Evolutionary conservation across 2,329 filamentous ascomycete species (phyloP), one percentile per base, ranked within the genome.

Genomic region (Pseudodiploospora longispora): DNA sequence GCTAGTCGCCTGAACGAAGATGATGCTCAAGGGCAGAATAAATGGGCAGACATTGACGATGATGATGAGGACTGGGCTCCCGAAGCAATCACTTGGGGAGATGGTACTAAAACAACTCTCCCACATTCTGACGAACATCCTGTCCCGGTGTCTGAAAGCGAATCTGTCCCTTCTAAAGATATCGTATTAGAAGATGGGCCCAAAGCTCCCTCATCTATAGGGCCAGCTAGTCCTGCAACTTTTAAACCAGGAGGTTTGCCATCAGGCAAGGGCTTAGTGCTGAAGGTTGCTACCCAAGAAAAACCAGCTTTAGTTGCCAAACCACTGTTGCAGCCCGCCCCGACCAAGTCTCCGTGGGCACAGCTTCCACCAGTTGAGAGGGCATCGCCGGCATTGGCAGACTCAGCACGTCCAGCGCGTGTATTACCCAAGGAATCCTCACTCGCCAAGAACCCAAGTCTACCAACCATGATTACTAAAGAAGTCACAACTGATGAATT

Each of bases 401-500:
- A 87, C 42, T 55, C 70, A 34, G 66, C 72, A 7, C 52, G 58
- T 10, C 54, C 59, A 41, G 58, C 68, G 53, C 75, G 78, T 29
- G 72, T 72, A 49, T 65, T 73, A 46, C 65, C 69, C 27, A 74
- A 71, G 55, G 82, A 87, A 51, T 61, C 70, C 8, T 72, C 76
- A 19, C 43, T 68, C 71, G 5, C 70, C 74, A 46, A 81, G 82
- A 49, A 68, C 68, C 42, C 71, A 52, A 68, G 70, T 12, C 71
- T 72, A 41, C 72, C 71, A 19, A 12, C 71, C 58, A 0, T 12
- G 19, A 19, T 19, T 19, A 19, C 34, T 27, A 87, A 88, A 58
- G 90, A 97, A 60, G 95, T 96, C 50, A 87, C 89, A 5, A 86
- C 90, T 0, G 93, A 97, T 62, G 91, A 95, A 52, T 97, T 96